Evolutionary conservation across 2,329 filamentous ascomycete species (phyloP).

Genomic region (Phoma herbarum): DNA sequence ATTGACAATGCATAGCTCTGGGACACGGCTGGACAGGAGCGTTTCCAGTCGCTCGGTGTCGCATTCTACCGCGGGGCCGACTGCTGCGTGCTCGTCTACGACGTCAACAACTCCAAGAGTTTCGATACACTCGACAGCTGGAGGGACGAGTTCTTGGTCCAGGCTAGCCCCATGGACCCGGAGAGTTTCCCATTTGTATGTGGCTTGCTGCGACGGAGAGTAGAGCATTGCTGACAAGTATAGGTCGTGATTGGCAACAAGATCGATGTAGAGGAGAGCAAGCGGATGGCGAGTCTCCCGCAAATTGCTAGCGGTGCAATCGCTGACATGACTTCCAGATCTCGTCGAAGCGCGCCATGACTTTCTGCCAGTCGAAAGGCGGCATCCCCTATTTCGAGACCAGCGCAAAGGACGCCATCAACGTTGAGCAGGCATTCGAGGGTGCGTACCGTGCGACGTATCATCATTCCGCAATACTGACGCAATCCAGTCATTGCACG

Average conservation of each 20-base stretch:
- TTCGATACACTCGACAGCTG: constrained; percentile 98
- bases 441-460: constrained; percentile 51
- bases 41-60: constrained; percentile 95
- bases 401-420: constrained; percentile 97
- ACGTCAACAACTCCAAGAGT: constrained; percentile 99
- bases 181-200: constrained; percentile 95
- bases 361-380: constrained; percentile 97
- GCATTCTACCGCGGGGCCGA: constrained; percentile 98
- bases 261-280: constrained; percentile 98
- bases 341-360: constrained; percentile 93
- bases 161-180: constrained; percentile 94
- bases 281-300: constrained; percentile 74
- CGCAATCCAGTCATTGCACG: constrained; percentile 81
- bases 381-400: constrained; percentile 99
- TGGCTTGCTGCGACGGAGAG: constrained; percentile 21
- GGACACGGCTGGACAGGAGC: constrained; percentile 97
- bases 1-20: constrained; percentile 72
- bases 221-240: constrained; percentile 25
- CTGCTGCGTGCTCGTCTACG: constrained; percentile 97
- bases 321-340: constrained; percentile 64
- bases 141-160: constrained; percentile 97
- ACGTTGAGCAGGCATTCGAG: constrained; percentile 88
- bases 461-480: constrained; percentile 6
- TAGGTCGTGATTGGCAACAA: constrained; percentile 97
- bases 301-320: neutral